A percentile compares a stretch with the other conserved stretches of the same genome.
phyloP scores from a whole-genome alignment of 257 asterid genomes.

The Thymus mandschuricus region DNA sequence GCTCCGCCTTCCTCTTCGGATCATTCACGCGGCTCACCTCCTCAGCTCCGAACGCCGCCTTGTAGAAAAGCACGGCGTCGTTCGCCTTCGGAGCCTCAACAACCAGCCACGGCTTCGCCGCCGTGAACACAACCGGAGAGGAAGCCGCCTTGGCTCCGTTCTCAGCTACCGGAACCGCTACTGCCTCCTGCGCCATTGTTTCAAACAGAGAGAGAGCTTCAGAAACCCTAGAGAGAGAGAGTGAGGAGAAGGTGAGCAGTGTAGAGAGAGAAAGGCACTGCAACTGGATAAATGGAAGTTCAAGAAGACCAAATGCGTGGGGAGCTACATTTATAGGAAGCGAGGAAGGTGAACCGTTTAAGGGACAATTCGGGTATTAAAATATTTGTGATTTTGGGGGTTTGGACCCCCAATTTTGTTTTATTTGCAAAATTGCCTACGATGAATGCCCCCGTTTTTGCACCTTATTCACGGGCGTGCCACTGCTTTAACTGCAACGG shows the following conservation, averaged over 20 bases:
- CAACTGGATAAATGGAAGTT: not conserved
- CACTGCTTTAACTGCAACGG: slow-evolving; percentile 42
- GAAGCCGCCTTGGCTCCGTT: slow-evolving; percentile 33
- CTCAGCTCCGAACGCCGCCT: slow-evolving; percentile 88
- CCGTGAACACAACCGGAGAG: slow-evolving; percentile 46
- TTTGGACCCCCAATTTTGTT: slow-evolving; percentile 29
- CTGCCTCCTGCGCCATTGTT: slow-evolving; percentile 56
- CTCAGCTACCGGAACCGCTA: slow-evolving; percentile 39
- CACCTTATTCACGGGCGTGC: slow-evolving; percentile 37
- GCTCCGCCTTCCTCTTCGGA: slow-evolving; percentile 88
- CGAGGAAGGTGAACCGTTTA: slow-evolving; percentile 54
- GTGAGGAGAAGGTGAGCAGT: too few relatives aligned
- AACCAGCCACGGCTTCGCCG: slow-evolving; percentile 68
- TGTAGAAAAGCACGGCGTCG: slow-evolving; percentile 82
- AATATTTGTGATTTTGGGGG: slow-evolving; percentile 12
- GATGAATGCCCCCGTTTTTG: slow-evolving; percentile 12
- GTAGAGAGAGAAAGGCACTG: slow-evolving; percentile 11
- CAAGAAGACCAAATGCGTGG: slow-evolving; percentile 2
- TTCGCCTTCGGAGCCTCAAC: slow-evolving; percentile 68
- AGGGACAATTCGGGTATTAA: slow-evolving; percentile 39
- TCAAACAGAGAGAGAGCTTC: slow-evolving; percentile 1
- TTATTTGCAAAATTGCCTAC: slow-evolving; percentile 33
- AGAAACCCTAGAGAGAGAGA: slow-evolving; percentile 33
- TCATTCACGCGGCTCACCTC: slow-evolving; percentile 68
- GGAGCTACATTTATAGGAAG: slow-evolving; percentile 58